Evolutionary conservation across 768 basidiomycete species (phyloP).

Genomic region (Naganishia friedmannii): DNA sequence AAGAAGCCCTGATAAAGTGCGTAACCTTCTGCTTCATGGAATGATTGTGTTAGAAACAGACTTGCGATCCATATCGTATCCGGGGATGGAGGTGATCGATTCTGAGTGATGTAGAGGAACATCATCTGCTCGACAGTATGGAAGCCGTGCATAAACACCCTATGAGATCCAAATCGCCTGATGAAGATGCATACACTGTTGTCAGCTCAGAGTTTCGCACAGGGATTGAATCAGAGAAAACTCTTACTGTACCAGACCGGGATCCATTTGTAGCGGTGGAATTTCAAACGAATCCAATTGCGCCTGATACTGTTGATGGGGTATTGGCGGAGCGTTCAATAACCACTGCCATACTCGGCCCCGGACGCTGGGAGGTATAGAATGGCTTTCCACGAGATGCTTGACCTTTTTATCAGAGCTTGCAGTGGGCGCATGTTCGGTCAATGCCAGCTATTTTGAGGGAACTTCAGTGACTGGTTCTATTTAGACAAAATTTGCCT

Average conservation of each 20-base stretch:
- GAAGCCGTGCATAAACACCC: constrained; percentile 23
- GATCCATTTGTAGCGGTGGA: constrained; percentile 4
- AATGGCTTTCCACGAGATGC: constrained; percentile 42
- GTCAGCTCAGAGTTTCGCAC: background rate
- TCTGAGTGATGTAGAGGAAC: constrained; percentile 21
- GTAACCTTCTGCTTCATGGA: constrained; percentile 44
- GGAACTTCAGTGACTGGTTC: background rate
- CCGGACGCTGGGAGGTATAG: constrained; percentile 42
- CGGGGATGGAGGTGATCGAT: constrained; percentile 32
- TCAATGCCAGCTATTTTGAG: constrained; percentile 39
- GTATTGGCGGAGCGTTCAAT: background rate
- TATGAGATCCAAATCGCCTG: constrained; percentile 26
- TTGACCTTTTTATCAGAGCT: constrained; percentile 42
- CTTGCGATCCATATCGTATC: constrained; percentile 34
- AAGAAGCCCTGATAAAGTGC: constrained; percentile 45
- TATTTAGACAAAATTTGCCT: background rate
- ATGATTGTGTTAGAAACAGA: constrained; percentile 20
- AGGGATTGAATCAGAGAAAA: background rate
- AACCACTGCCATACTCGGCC: constrained; percentile 50
- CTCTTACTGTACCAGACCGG: constrained; percentile 11
- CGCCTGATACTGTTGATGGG: constrained; percentile 14
- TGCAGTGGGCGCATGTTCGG: constrained; percentile 32
- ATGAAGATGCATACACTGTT: background rate
- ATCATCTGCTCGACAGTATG: constrained; percentile 27
- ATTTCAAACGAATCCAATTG: constrained; percentile 4